Evolutionary conservation across 2,329 filamentous ascomycete species (phyloP).

Genomic region (Sporothrix curviconia): DNA sequence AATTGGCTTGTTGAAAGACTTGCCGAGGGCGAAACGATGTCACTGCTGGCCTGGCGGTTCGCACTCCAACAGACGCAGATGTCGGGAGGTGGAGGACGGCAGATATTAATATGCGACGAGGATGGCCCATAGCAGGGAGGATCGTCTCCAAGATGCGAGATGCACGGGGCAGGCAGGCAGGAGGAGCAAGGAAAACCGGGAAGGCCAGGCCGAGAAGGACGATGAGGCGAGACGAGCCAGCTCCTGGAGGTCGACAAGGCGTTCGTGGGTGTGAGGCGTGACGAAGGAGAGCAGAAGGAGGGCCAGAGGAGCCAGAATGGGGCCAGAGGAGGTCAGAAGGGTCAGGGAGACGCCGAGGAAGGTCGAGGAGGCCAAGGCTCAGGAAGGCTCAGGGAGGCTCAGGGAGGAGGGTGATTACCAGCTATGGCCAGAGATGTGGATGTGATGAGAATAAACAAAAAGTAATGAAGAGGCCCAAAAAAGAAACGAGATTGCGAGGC

Average conservation of each 20-base stretch:
- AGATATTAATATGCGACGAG: slow-evolving; percentile 35
- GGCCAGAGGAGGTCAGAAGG: neutral
- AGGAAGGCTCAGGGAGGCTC: neutral
- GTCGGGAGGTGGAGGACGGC: slow-evolving; percentile 30
- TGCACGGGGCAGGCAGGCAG: slow-evolving; percentile 8
- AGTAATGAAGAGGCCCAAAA: slow-evolving; percentile 4
- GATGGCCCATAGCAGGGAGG: slow-evolving; percentile 26
- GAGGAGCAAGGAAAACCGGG: slow-evolving; percentile 24
- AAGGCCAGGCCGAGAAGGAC: slow-evolving; percentile 14
- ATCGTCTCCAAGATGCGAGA: slow-evolving; percentile 25
- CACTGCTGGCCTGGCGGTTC: slow-evolving; percentile 25
- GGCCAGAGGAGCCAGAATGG: neutral
- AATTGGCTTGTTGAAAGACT: neutral
- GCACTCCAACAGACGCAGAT: slow-evolving; percentile 16
- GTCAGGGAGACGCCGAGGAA: neutral
- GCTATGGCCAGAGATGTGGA: slow-evolving; percentile 3
- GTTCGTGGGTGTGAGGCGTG: neutral
- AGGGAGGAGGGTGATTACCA: neutral
- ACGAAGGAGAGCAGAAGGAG: neutral
- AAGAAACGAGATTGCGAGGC: slow-evolving; percentile 4
- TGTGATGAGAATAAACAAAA: neutral
- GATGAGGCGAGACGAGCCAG: neutral
- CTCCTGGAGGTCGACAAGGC: neutral
- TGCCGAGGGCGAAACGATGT: neutral
- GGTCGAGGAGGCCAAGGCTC: neutral